A percentile compares a stretch with the other conserved stretches of the same genome.
Evolutionary conservation across 495 filamentous ascomycete species (phyloP).

Genomic region (Penicillium egyptiacum): DNA sequence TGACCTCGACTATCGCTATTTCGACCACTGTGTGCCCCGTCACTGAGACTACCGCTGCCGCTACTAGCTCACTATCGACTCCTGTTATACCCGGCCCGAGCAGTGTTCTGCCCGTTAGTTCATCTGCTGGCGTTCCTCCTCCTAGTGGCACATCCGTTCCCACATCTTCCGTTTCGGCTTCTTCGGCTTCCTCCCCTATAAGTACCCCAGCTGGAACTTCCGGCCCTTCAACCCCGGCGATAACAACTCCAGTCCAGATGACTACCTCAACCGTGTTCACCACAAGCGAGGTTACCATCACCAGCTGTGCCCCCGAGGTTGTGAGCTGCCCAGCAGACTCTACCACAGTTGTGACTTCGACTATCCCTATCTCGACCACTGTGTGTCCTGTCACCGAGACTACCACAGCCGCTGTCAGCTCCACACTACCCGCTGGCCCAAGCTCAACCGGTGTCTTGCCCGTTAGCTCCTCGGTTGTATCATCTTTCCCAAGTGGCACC

Average conservation of each 20-base stretch:
- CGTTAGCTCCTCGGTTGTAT: constrained; percentile 1
- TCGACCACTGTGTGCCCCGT: constrained; percentile 63
- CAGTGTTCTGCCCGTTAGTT: neutral
- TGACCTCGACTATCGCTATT: constrained; percentile 56
- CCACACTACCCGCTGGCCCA: constrained; percentile 6
- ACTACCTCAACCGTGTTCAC: constrained; percentile 62
- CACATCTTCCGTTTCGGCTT: too few species aligned
- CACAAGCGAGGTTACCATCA: constrained; percentile 58
- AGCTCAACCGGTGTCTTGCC: neutral
- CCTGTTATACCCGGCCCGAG: neutral
- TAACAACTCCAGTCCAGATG: constrained; percentile 8
- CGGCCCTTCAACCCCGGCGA: neutral
- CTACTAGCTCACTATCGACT: constrained; percentile 9
- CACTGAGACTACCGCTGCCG: constrained; percentile 32
- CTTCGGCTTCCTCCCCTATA: neutral
- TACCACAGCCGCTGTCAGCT: constrained; percentile 30
- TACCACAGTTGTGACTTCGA: constrained; percentile 53
- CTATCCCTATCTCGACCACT: constrained; percentile 59
- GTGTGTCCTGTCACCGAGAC: constrained; percentile 48
- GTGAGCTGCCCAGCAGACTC: constrained; percentile 57
- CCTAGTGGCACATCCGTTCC: neutral
- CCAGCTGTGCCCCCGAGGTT: constrained; percentile 55
- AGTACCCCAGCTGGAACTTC: neutral
- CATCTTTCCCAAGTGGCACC: neutral
- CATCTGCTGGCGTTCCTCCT: neutral